Base-by-base conservation (phyloP, 495 filamentous ascomycete species). In the Aspergillus mulundensis region DNA sequence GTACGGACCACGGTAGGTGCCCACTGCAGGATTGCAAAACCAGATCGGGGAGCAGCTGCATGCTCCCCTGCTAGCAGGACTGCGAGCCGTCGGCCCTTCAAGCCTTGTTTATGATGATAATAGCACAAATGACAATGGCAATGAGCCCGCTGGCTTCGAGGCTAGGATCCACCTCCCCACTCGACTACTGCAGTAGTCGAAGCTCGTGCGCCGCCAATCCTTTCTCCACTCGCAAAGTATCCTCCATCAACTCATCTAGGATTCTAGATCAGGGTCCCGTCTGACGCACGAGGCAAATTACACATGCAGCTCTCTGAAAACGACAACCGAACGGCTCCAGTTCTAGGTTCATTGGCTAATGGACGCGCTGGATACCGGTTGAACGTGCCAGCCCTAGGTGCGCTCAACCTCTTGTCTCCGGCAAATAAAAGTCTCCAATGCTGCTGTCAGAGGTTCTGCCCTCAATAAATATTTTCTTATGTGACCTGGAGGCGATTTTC, bases 301-400 rank as follows among this genome's bases (percentile, higher is more conserved):
- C 65, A 61, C 61, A 63, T 70, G 67, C 67, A 68, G 58, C 63
- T 64, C 62, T 63, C 67, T 67, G 61, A 58, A 65, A 67, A 67
- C 60, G 65, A 67, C 62, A 67, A 67, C 60, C 25, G 56, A 60
- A 59, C 57, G n/a, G n/a, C n/a, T n/a, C n/a, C n/a, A n/a, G n/a
- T n/a, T n/a, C n/a, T n/a, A n/a, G n/a, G n/a, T n/a, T n/a, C 54
- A 63, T 64, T 64, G 65, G 63, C 25, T 63, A 50, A 60, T 58
- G 53, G 16, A 36, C 41, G 58, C 53, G 48, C 58, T 61, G 58
- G 55, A 62, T 61, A 56, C 45, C 41, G 51, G 50, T 38, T 62
- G 56, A 59, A 58, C 65, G 65, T 64, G 65, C 61, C 57, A 61
- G 58, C 57, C 52, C 57, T 61, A 50, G 32, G 8, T 49, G 45